Evolutionary conservation across 148 eudicot genomes (phyloP), one percentile per base, ranked within the genome.

Genomic region (Rhododendron kiyosumense): DNA sequence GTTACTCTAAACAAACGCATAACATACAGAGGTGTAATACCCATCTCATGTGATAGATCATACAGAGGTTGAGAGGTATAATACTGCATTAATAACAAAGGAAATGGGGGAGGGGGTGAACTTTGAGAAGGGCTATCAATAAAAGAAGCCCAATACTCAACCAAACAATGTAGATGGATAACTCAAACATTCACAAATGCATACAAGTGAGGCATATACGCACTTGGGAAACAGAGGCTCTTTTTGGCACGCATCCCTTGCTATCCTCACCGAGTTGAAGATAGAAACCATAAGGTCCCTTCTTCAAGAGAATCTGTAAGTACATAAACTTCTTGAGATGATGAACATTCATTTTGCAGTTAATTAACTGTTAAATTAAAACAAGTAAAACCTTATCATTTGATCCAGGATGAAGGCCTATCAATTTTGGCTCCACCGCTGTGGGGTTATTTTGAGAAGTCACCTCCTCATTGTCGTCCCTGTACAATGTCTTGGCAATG

Each of bases 241-340:
- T 91, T 88, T 97, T 97, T 36, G 98, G 98, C 57, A 84, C 45
- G 85, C 92, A 86, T 84, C 99, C 99, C 88, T 93, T 95, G 85
- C 94, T 93, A 89, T 97, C 98, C 88, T 94, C 99, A 87, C 99
- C 98, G 84, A 97, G 98, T 91, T 97, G 99, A 79, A 95, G 89
- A 91, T 97, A 97, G 88, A 81, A 61, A 84, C 99, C 99, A 86
- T 91, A 97, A 79, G 99, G 99, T 48, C 99, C 99, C 69, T 87
- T 85, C 91, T 97, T 97, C 84, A 95, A 82, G 67, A 95, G 89
- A 90, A 97, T 85, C 99, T 95, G 91, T 79, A 83, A 78, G 81
- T 59, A n/a, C 81, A 84, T 81, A n/a, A 52, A 30, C 77, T 32
- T 81, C 52, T 10, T 10, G 43, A 86, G 22, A n/a, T 43, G 26